phyloP scores from a whole-genome alignment of 1,139 yeast genomes.

The Yamadazyma dendronema region DNA sequence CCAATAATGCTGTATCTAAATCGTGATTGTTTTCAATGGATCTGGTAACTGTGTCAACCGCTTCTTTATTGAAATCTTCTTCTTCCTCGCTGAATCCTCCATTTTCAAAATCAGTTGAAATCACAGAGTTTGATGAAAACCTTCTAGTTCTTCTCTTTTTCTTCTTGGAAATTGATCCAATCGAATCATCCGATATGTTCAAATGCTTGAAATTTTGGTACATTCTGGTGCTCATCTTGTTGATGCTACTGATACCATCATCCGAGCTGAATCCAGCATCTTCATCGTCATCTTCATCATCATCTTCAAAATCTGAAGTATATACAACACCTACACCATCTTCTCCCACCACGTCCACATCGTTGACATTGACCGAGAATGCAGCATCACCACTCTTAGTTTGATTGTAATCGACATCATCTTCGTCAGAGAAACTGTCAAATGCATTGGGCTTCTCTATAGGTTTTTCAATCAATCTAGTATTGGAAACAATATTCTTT shows the following conservation, averaged over 20 bases:
- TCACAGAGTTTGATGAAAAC: constrained; percentile 35
- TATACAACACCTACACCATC: constrained; percentile 62
- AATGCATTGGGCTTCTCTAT: constrained; percentile 30
- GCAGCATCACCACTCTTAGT: constrained; percentile 7
- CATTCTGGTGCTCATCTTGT: constrained; percentile 29
- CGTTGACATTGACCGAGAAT: constrained; percentile 16
- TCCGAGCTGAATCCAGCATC: constrained; percentile 41
- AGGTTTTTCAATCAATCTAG: constrained; percentile 52
- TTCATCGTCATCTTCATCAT: constrained; percentile 33
- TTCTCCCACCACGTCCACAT: constrained; percentile 50
- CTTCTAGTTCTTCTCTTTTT: constrained; percentile 31
- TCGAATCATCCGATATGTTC: constrained; percentile 77
- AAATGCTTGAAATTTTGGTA: constrained; percentile 59
- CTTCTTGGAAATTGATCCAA: constrained; percentile 56
- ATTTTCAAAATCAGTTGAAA: constrained; percentile 41
- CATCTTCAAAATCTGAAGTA: constrained; percentile 49
- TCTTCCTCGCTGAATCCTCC: constrained; percentile 29
- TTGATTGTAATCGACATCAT: constrained; percentile 18
- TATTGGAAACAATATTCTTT: constrained; percentile 45
- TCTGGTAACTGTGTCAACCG: constrained; percentile 88
- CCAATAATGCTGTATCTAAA: constrained; percentile 87
- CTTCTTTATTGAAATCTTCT: constrained; percentile 84
- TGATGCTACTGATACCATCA: constrained; percentile 27
- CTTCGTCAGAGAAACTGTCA: constrained; percentile 27
- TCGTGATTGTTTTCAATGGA: constrained; percentile 92